These are phyloP conservation scores for Euphrasia arctica DNA, from an alignment of 305 asterid species.

Conservation along the genomic window DNA sequence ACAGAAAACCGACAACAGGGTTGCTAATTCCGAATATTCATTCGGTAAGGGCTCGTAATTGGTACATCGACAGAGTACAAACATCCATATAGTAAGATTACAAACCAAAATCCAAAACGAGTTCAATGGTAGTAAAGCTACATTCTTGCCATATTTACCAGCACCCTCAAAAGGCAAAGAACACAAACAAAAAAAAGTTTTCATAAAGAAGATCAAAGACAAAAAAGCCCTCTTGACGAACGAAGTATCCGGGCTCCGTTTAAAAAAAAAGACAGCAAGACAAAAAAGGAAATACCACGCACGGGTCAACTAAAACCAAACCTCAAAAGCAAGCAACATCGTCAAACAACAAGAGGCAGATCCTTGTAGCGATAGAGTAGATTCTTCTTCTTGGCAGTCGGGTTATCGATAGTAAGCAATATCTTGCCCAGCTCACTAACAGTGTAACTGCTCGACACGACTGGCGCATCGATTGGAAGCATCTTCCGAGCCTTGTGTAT, in stretches of 20 bases:
- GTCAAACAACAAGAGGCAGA: conserved; percentile 32
- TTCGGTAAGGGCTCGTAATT: no score
- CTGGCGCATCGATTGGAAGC: conserved; percentile 65
- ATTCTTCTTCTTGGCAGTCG: conserved; percentile 76
- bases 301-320: not conserved
- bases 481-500: conserved; percentile 70
- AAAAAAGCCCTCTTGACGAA: not conserved
- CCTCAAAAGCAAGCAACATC: conserved; percentile 13
- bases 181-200: not conserved
- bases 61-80: no score
- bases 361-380: conserved; percentile 84
- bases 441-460: conserved; percentile 50
- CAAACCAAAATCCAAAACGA: no score
- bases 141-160: no score
- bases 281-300: not conserved
- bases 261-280: not conserved
- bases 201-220: not conserved
- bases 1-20: no score
- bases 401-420: conserved; percentile 73
- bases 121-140: no score
- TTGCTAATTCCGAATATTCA: no score
- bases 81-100: no score
- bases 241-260: no score
- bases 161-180: not conserved
- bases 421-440: conserved; percentile 75